Conservation (phyloP, 345 rosid species). For the Iberis pinnata region DNA sequence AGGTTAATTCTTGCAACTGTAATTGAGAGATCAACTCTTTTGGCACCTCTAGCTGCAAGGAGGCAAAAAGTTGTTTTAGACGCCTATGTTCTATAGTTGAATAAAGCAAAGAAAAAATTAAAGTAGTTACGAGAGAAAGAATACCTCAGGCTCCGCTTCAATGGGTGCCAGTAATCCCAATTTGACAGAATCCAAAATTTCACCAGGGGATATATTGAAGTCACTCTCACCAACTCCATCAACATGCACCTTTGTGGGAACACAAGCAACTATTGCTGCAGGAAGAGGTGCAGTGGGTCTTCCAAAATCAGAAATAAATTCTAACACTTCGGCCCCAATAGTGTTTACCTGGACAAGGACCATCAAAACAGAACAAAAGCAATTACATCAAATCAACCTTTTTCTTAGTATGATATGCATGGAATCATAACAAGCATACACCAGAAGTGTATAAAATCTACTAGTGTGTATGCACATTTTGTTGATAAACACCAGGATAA, state of each 20-base stretch:
- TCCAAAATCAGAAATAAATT: conserved; percentile 91
- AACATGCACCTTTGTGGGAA: conserved; percentile 75
- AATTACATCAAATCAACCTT: neutral
- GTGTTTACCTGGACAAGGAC: conserved; percentile 60
- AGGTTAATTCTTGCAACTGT: conserved; percentile 62
- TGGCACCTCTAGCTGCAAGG: conserved; percentile 94
- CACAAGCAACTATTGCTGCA: conserved; percentile 98
- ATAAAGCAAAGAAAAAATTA: conserved; percentile 9
- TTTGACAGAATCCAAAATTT: conserved; percentile 65
- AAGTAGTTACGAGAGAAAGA: conserved; percentile 18
- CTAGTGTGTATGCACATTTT: neutral
- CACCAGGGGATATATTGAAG: conserved; percentile 62
- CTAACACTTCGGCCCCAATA: conserved; percentile 84
- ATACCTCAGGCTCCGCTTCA: conserved; percentile 98
- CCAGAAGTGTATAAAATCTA: conserved; percentile 6
- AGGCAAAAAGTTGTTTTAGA: conserved; percentile 19
- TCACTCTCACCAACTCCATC: conserved; percentile 84
- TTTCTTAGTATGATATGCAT: neutral
- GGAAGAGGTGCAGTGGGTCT: conserved; percentile 84
- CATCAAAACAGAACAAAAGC: conserved; percentile 6
- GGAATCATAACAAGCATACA: neutral
- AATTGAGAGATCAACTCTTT: conserved; percentile 64
- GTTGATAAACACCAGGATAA: conserved; percentile 8
- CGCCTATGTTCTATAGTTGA: conserved; percentile 8
- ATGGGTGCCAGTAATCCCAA: conserved; percentile 75